Evolutionary conservation across 2,329 filamentous ascomycete species (phyloP).

Genomic region (Alternaria panax): DNA sequence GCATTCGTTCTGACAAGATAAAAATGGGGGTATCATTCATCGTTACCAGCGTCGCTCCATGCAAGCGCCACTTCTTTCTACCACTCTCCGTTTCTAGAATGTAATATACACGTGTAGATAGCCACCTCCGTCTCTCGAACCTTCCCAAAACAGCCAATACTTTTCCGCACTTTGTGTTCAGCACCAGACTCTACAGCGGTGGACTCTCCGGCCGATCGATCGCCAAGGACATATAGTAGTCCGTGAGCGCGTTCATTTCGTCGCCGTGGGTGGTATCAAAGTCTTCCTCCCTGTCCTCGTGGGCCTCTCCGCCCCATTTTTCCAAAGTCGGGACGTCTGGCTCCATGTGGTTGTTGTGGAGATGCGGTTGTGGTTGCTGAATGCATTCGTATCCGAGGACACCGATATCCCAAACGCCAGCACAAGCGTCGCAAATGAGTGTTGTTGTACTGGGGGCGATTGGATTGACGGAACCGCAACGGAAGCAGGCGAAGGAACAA

Average conservation of each 20-base stretch:
- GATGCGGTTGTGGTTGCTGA: conserved; percentile 17
- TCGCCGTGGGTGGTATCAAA: conserved; percentile 38
- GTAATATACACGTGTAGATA: neutral
- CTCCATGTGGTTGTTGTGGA: neutral
- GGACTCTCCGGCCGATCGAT: conserved; percentile 36
- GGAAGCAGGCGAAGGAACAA: conserved; percentile 54
- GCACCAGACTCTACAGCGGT: conserved; percentile 11
- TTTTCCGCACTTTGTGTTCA: neutral
- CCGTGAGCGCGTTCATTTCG: conserved; percentile 45
- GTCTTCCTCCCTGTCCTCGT: conserved; percentile 15
- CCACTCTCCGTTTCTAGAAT: neutral
- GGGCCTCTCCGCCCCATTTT: conserved; percentile 18
- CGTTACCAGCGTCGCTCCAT: neutral
- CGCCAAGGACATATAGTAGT: conserved; percentile 41
- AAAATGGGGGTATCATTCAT: conserved; percentile 1
- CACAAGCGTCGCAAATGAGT: conserved; percentile 45
- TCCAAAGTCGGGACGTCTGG: conserved; percentile 26
- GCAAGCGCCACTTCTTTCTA: neutral
- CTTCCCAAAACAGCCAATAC: neutral
- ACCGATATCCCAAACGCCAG: conserved; percentile 47
- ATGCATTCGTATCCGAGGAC: conserved; percentile 50
- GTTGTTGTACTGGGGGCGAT: conserved; percentile 24
- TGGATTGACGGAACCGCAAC: conserved; percentile 41
- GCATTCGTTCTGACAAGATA: neutral
- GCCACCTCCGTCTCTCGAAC: neutral